These are phyloP conservation scores for Picea engelmannii DNA, from an alignment of 83 land plant genomes.

Conservation along the genomic window DNA sequence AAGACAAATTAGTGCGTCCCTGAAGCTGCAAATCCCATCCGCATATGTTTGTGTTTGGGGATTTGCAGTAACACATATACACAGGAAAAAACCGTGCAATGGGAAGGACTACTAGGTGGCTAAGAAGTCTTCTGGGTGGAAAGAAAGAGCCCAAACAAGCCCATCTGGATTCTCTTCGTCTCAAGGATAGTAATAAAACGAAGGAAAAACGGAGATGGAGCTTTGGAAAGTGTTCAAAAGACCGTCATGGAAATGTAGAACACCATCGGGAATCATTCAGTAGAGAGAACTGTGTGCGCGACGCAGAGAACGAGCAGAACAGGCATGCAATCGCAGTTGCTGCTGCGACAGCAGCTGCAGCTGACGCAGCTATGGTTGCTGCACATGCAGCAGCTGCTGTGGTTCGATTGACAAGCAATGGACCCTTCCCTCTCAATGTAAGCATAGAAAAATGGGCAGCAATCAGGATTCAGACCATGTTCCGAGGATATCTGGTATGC, in stretches of 20 bases:
- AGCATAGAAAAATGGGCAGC: constrained; percentile 54
- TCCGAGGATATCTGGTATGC: constrained; percentile 78
- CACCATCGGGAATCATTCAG: neutral
- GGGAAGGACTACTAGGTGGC: constrained; percentile 16
- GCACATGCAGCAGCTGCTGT: constrained; percentile 62
- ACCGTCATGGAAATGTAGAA: constrained; percentile 16
- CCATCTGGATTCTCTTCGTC: neutral
- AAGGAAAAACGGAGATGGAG: constrained; percentile 51
- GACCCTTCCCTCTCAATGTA: neutral
- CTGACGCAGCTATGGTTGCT: constrained; percentile 81
- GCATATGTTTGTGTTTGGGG: neutral
- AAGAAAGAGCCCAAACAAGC: constrained; percentile 13
- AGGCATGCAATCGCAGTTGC: constrained; percentile 81
- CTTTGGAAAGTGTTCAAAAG: constrained; percentile 25
- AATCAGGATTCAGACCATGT: constrained; percentile 65
- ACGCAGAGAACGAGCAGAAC: constrained; percentile 38
- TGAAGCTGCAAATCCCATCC: neutral
- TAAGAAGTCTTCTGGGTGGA: constrained; percentile 14
- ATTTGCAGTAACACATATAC: neutral
- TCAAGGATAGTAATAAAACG: neutral
- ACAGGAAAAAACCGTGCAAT: neutral
- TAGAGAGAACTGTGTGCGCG: neutral
- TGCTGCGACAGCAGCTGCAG: constrained; percentile 71
- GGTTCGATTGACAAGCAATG: constrained; percentile 37
- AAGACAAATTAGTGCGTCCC: neutral